Conservation (phyloP, 371 early-diverging fungal species). For the Mortierella sp. region DNA sequence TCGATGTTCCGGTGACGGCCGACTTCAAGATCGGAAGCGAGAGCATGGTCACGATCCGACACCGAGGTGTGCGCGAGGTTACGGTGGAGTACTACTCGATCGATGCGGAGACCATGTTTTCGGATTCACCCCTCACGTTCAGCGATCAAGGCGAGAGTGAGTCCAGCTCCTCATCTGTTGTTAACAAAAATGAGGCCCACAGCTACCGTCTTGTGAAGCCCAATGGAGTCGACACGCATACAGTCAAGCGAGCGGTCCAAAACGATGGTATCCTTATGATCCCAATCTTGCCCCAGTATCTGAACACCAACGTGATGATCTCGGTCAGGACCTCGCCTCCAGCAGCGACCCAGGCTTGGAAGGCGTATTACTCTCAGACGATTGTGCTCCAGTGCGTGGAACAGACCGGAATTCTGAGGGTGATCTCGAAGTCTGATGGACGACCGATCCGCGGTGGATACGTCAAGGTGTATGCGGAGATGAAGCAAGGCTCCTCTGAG, state of each 20-base stretch:
- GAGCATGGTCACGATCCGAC: conserved; percentile 28
- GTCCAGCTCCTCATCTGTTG: conserved; percentile 3
- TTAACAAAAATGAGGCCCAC: conserved; percentile 6
- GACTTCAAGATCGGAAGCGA: conserved; percentile 49
- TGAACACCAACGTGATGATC: conserved; percentile 49
- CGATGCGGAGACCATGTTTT: conserved; percentile 73
- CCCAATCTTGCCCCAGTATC: conserved; percentile 43
- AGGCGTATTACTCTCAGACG: conserved; percentile 61
- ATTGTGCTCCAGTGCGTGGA: conserved; percentile 62
- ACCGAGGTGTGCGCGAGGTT: conserved; percentile 58
- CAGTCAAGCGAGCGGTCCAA: conserved; percentile 21
- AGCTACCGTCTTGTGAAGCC: conserved; percentile 51
- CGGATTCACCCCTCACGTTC: conserved; percentile 50
- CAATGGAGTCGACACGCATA: conserved; percentile 33
- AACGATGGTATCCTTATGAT: conserved; percentile 35
- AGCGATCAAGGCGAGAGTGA: conserved; percentile 45
- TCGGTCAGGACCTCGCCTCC: conserved; percentile 41
- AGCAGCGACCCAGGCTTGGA: conserved; percentile 47
- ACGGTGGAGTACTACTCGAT: conserved; percentile 67
- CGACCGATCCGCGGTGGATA: conserved; percentile 66
- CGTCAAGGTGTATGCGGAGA: conserved; percentile 68
- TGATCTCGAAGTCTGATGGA: conserved; percentile 51
- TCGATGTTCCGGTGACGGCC: conserved; percentile 27
- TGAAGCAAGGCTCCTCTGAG: conserved; percentile 41
- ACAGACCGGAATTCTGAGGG: conserved; percentile 61